Evolutionary conservation across 108 stramenopile genomes (phyloP).

Genomic region (Epithemia pelagica): DNA sequence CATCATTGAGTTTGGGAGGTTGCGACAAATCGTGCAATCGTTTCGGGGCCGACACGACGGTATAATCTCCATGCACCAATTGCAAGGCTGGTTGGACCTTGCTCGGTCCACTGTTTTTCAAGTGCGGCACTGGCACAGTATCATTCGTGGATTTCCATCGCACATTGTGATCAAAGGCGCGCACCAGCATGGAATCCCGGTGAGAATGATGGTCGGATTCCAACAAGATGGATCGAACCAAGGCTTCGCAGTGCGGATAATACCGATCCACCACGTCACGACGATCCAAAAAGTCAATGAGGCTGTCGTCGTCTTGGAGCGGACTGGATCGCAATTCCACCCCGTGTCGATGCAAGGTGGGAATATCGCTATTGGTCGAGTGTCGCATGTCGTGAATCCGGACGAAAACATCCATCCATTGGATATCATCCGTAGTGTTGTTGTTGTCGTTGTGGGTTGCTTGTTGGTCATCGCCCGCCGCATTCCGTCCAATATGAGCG

Average conservation of each 20-base stretch:
- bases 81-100: conserved; percentile 38
- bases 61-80: conserved; percentile 59
- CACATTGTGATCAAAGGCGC: conserved; percentile 63
- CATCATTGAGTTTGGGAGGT: conserved; percentile 49
- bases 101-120: conserved; percentile 16
- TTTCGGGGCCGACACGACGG: conserved; percentile 38
- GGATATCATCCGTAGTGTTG: conserved; percentile 31
- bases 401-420: conserved; percentile 31
- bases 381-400: conserved; percentile 28
- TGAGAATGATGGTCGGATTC: neutral
- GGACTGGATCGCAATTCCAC: conserved; percentile 21
- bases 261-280: conserved; percentile 37
- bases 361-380: neutral
- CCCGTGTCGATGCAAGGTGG: conserved; percentile 32
- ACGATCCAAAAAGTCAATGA: conserved; percentile 39
- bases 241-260: conserved; percentile 41
- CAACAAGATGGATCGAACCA: conserved; percentile 14
- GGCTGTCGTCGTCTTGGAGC: neutral
- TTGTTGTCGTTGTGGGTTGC: neutral
- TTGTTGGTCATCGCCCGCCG: conserved; percentile 28
- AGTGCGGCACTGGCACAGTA: neutral
- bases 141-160: conserved; percentile 18
- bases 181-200: conserved; percentile 8
- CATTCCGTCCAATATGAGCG: conserved; percentile 23
- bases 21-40: conserved; percentile 35